A percentile compares a stretch with the other conserved stretches of the same genome.
Evolutionary conservation across 78 protist species (phyloP).

Genomic region (Anaeramoeba flamelloides): DNA sequence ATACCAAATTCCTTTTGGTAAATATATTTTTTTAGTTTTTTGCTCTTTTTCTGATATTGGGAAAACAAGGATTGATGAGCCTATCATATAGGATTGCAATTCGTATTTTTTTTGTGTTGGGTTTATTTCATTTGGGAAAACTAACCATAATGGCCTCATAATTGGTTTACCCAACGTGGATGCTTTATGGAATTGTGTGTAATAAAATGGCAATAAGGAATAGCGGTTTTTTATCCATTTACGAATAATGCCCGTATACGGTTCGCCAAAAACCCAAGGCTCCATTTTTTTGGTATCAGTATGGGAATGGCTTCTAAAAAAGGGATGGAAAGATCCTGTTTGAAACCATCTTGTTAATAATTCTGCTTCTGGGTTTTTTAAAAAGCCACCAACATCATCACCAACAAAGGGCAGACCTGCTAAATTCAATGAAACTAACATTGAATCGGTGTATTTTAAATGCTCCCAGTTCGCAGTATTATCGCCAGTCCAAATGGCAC

Average conservation of each 20-base stretch:
- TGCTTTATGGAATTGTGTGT: conserved; percentile 50
- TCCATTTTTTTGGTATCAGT: conserved; percentile 80
- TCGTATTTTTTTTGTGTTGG: conserved; percentile 45
- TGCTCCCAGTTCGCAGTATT: conserved; percentile 86
- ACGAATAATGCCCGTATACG: conserved; percentile 24
- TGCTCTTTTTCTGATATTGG: conserved; percentile 34
- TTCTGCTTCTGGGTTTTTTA: conserved; percentile 76
- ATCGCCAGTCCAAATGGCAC: conserved; percentile 98
- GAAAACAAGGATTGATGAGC: conserved; percentile 35
- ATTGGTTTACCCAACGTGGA: conserved; percentile 48
- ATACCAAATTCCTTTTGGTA: conserved; percentile 50
- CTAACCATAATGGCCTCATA: conserved; percentile 37
- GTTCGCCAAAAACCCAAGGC: conserved; percentile 85
- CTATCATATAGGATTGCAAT: conserved; percentile 50
- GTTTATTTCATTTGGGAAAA: neutral
- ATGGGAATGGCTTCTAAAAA: conserved; percentile 94
- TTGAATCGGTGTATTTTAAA: conserved; percentile 48
- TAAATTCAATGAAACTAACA: conserved; percentile 62
- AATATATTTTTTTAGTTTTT: neutral
- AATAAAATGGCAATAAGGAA: conserved; percentile 59
- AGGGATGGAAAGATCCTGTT: conserved; percentile 81
- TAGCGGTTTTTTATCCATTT: conserved; percentile 56
- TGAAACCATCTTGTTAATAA: conserved; percentile 87
- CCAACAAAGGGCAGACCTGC: conserved; percentile 71
- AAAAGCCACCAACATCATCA: conserved; percentile 52